Conservation (phyloP, 2,329 filamentous ascomycete species). For the Ophiocordyceps sinensis region DNA sequence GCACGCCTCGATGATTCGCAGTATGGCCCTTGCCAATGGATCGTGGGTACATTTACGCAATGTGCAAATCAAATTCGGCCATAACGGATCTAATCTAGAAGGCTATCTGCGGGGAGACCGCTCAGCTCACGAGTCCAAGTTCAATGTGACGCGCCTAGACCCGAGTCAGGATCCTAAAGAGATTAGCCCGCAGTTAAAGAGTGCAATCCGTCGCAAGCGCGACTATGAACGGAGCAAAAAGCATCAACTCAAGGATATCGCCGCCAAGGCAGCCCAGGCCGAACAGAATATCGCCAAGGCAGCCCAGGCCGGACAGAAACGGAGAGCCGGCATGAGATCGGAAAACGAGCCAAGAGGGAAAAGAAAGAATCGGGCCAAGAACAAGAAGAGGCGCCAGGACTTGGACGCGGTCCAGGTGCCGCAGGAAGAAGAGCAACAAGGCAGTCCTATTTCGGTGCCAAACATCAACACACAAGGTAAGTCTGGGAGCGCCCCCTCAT, state of each 20-base stretch:
- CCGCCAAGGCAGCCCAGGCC: slow-evolving; percentile 18
- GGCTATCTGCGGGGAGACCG: slow-evolving; percentile 54
- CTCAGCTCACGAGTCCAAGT: slow-evolving; percentile 21
- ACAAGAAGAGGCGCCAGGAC: slow-evolving; percentile 9
- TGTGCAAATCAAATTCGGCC: slow-evolving; percentile 50
- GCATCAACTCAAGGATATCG: slow-evolving; percentile 20
- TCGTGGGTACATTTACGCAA: slow-evolving; percentile 57
- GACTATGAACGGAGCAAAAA: slow-evolving; percentile 44
- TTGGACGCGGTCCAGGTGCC: slow-evolving; percentile 1
- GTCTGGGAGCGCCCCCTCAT: not conserved
- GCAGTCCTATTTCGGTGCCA: slow-evolving; percentile 3
- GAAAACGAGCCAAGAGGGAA: slow-evolving; percentile 11
- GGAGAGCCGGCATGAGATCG: slow-evolving; percentile 15
- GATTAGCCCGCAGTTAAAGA: slow-evolving; percentile 33
- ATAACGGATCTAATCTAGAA: slow-evolving; percentile 45
- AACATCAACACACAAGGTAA: slow-evolving; percentile 18
- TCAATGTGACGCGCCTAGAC: slow-evolving; percentile 44
- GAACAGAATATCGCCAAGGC: slow-evolving; percentile 24
- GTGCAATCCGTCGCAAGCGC: slow-evolving; percentile 47
- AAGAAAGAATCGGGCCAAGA: slow-evolving; percentile 6
- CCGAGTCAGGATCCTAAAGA: slow-evolving; percentile 21
- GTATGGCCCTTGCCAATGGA: slow-evolving; percentile 35
- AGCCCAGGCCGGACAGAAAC: slow-evolving; percentile 22
- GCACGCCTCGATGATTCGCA: slow-evolving; percentile 45
- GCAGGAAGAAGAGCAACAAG: slow-evolving; percentile 10